Evolutionary conservation across 805 yeast species (phyloP).

Genomic region (Myxozyma mucilagina): DNA sequence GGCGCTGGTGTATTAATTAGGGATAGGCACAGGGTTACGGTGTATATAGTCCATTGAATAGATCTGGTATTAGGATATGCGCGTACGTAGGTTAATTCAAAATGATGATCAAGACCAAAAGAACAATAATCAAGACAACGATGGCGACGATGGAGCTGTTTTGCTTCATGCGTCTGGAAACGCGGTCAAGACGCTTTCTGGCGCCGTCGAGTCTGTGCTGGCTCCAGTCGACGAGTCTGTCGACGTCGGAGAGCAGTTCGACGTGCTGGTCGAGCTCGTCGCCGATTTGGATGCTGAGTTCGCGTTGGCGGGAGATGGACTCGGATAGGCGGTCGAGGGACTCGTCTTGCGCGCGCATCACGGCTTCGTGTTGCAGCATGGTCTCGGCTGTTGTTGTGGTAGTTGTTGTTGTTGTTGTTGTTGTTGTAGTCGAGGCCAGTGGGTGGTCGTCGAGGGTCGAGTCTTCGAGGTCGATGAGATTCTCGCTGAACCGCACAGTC

Average conservation of each 20-base stretch:
- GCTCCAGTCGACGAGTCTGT: slow-evolving; percentile 42
- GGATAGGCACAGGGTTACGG: background rate
- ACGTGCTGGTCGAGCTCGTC: slow-evolving; percentile 43
- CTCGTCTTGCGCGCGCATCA: slow-evolving; percentile 43
- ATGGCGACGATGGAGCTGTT: slow-evolving; percentile 40
- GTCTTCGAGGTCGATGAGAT: slow-evolving; percentile 34
- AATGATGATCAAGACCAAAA: slow-evolving; percentile 42
- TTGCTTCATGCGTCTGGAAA: slow-evolving; percentile 44
- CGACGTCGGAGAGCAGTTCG: slow-evolving; percentile 43
- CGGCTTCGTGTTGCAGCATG: slow-evolving; percentile 16
- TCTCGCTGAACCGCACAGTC: slow-evolving; percentile 38
- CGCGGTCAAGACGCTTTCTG: slow-evolving; percentile 39
- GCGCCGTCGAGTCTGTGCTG: slow-evolving; percentile 41
- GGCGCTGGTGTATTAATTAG: no score
- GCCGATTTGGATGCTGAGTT: slow-evolving; percentile 43
- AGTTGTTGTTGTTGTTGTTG: no score
- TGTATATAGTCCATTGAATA: background rate
- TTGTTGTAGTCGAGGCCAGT: no score
- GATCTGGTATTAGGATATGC: background rate
- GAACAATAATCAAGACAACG: slow-evolving; percentile 39
- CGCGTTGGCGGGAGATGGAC: slow-evolving; percentile 44
- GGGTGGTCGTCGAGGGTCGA: slow-evolving; percentile 25
- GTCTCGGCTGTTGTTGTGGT: slow-evolving; percentile 27
- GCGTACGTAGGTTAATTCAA: slow-evolving; percentile 21
- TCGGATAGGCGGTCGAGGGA: slow-evolving; percentile 41